Base-by-base conservation (phyloP, 169 alveolate genomes). In the Plasmodium adleri region DNA sequence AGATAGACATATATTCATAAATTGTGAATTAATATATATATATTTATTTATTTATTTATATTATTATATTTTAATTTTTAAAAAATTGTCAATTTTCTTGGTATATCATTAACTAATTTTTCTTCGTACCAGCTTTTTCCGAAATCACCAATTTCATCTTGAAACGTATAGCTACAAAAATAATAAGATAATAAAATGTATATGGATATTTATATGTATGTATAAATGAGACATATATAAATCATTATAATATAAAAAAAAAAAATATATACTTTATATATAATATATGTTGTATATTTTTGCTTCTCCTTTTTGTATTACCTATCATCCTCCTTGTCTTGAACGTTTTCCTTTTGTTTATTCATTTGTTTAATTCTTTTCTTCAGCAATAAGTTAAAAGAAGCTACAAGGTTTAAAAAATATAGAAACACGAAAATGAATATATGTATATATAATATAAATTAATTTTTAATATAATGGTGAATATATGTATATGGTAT, bases 101-200 rank as follows among this genome's bases (percentile, higher is more conserved):
- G 91, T 22, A 85, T 74, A 63, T 85, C 91, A 59, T 85, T 85
- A 28, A 85, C 67, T 28, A 85, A 52, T 13, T 85, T 68, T 17
- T 60, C 39, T 70, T 85, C 87, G 26, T 58, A 68, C 91, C 91
- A 85, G 3, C 50, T 47, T 47, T 70, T 85, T 4, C 87, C 87
- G 15, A 26, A 63, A 12, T 64, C 60, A 59, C 59, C 91, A 12
- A 85, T 85, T 12, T 64, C 91, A 49, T 64, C 87, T 39, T 32
- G 76, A 24, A 58, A 39, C 26, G 5, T 59, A 45, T 52, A 13
- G 7, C 88, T 76, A 20, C 50, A 76, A 26, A 54, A n/a, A 10
- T 17, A n/a, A 54, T 22, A 28, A 54, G 17, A 72, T 52, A 26
- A 52, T 20, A 70, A 68, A 68, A 43, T 60, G 45, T 5, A 67